Percentiles rank a stretch among this genome's conserved stretches.
Evolutionary conservation across 106 monocot genomes (phyloP).

Genomic region (Vanilla planifolia): DNA sequence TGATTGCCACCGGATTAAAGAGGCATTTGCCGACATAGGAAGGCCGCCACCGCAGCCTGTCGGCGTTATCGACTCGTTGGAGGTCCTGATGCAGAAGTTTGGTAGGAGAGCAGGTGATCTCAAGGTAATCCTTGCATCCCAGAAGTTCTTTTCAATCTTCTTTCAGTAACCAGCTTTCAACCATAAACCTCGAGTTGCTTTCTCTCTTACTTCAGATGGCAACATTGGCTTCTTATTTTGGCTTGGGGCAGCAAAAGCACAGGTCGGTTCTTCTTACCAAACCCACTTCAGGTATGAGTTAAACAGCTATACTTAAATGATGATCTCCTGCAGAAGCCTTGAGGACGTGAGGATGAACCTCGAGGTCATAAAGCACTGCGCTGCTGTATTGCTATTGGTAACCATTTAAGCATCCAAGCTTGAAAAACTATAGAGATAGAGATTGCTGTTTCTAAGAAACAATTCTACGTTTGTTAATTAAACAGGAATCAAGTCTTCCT

Average conservation of each 20-base stretch:
- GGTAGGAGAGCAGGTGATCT: conserved; percentile 95
- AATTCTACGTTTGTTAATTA: not conserved
- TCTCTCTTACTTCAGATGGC: conserved; percentile 65
- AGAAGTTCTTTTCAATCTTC: too few species aligned
- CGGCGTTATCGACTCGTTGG: conserved; percentile 72
- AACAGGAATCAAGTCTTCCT: conserved; percentile 79
- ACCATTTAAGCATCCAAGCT: too few species aligned
- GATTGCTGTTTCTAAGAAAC: too few species aligned
- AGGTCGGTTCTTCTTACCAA: conserved; percentile 28
- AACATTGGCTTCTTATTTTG: conserved; percentile 87
- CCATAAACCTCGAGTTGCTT: too few species aligned
- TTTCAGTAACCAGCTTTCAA: too few species aligned
- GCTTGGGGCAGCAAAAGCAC: conserved; percentile 80
- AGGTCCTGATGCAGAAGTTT: conserved; percentile 50
- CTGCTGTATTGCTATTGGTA: conserved; percentile 75
- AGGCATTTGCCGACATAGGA: conserved; percentile 77
- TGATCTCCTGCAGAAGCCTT: conserved; percentile 46
- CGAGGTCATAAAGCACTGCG: conserved; percentile 92
- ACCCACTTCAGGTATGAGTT: too few species aligned
- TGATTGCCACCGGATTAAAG: conserved; percentile 64
- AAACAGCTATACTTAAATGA: not conserved
- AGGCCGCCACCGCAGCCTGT: conserved; percentile 54
- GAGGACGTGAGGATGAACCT: conserved; percentile 91
- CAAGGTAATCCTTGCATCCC: conserved; percentile 66
- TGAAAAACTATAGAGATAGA: too few species aligned